Conservation (phyloP, 768 basidiomycete species). For the Xerocomellus chrysenteron region DNA sequence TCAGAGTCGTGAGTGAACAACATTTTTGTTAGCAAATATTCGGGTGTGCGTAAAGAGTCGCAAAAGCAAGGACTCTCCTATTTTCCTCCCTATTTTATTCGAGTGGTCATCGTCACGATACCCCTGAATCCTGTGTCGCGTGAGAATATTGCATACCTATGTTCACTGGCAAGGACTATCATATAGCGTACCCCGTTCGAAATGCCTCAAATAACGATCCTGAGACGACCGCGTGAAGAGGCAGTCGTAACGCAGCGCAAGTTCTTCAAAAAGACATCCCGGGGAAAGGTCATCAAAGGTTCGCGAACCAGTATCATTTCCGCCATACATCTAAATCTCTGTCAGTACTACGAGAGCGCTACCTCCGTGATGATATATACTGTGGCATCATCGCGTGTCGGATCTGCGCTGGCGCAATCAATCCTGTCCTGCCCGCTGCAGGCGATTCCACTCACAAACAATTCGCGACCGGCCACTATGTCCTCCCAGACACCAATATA, state of each 20-base stretch:
- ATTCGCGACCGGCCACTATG: conserved; percentile 70
- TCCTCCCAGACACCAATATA: conserved; percentile 94
- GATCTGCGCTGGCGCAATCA: conserved; percentile 47
- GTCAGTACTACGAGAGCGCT: conserved; percentile 87
- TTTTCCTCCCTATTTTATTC: not conserved
- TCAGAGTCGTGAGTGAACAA: conserved; percentile 22
- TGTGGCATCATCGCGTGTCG: conserved; percentile 79
- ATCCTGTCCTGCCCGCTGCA: conserved; percentile 52
- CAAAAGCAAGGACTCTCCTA: not conserved
- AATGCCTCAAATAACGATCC: conserved; percentile 66
- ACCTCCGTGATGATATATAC: conserved; percentile 86
- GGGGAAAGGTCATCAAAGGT: conserved; percentile 95
- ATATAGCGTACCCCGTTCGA: not conserved
- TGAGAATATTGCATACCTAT: conserved; percentile 1
- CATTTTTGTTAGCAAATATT: conserved; percentile 13
- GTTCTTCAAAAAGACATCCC: conserved; percentile 94
- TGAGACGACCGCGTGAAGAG: conserved; percentile 69
- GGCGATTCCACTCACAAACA: conserved; percentile 58
- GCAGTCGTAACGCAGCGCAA: conserved; percentile 80
- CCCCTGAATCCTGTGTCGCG: conserved; percentile 1
- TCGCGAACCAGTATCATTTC: conserved; percentile 2
- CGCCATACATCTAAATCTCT: not conserved
- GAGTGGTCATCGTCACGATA: too few relatives aligned
- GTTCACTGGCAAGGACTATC: too few relatives aligned
- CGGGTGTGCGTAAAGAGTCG: not conserved